Base-by-base conservation (phyloP, 768 basidiomycete species). In the Podaxis sp. region DNA sequence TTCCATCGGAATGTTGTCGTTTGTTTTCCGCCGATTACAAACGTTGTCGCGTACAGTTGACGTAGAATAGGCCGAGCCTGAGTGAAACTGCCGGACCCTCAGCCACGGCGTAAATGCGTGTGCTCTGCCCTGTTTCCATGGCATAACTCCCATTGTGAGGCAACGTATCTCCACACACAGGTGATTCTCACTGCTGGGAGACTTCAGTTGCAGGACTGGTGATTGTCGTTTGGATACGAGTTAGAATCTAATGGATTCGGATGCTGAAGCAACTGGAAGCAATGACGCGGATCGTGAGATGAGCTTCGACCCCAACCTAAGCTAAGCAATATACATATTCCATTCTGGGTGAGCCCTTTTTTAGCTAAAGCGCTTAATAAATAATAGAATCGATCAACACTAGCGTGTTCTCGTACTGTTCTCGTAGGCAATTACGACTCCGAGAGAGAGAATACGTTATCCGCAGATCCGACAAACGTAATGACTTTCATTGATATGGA, bases 71-170 rank as follows among this genome's bases (percentile, higher is more conserved):
- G 24, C 46, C 28, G 48, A 49, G 17, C 48, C 57, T 51, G 44
- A 59, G 30, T 24, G 38, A 36, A 22, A 36, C 52, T 19, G 54
- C n/a, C 54, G 30, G 22, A 24, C 8, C 26, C 39, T 44, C 12
- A 22, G 28, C 7, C 54, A 19, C 15, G 46, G 24, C 4, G 30
- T 46, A 39, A 24, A 17, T 17, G 40, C 46, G 46, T 55, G 52
- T 55, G 42, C n/a, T 39, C 9, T 48, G 49, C 11, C 46, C 61
- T 42, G 46, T 64, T 63, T 64, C 59, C 62, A 59, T 59, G 57
- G 22, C 56, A 15, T 59, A 44, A 30, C 48, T 58, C 33, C n/a
- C 44, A 59, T 38, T 9, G 38, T 12, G n/a, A 59, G 9, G 57
- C 46, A 59, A 59, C 30, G 46, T 19, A 30, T 55, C 38, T 55